Conservation (phyloP, 495 filamentous ascomycete genomes). For the Acidomyces sp. region DNA sequence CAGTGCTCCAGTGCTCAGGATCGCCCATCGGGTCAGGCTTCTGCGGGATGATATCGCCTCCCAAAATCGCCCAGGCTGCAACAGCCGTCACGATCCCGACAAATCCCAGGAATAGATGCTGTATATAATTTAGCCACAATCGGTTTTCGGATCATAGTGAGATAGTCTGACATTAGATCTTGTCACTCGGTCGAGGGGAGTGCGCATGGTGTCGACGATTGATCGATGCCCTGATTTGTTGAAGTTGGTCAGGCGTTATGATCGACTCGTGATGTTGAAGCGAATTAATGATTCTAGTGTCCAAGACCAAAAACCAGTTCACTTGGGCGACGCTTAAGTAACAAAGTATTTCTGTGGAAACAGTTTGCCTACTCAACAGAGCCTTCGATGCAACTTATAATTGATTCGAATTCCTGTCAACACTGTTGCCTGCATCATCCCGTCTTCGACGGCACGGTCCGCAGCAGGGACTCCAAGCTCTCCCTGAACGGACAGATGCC, state of each 20-base stretch:
- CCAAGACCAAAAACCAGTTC: no score
- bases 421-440: not conserved
- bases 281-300: no score
- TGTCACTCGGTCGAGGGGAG: slow-evolving; percentile 21
- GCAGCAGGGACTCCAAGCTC: not conserved
- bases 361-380: not conserved
- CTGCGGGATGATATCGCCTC: slow-evolving; percentile 19
- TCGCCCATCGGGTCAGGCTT: slow-evolving; percentile 18
- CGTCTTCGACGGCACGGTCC: not conserved
- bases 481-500: slow-evolving; percentile 3
- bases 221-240: no score
- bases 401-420: not conserved
- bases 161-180: no score
- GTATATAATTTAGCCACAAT: no score
- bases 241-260: no score
- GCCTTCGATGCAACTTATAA: not conserved
- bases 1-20: slow-evolving; percentile 17
- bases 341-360: not conserved
- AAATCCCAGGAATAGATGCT: slow-evolving; percentile 23
- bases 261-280: no score
- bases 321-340: no score
- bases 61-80: slow-evolving; percentile 22
- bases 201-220: slow-evolving; percentile 22
- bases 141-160: no score
- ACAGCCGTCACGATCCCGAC: slow-evolving; percentile 21